Evolutionary conservation across 345 rosid genomes (phyloP), one percentile per base, ranked within the genome.

Genomic region (Populus alba): DNA sequence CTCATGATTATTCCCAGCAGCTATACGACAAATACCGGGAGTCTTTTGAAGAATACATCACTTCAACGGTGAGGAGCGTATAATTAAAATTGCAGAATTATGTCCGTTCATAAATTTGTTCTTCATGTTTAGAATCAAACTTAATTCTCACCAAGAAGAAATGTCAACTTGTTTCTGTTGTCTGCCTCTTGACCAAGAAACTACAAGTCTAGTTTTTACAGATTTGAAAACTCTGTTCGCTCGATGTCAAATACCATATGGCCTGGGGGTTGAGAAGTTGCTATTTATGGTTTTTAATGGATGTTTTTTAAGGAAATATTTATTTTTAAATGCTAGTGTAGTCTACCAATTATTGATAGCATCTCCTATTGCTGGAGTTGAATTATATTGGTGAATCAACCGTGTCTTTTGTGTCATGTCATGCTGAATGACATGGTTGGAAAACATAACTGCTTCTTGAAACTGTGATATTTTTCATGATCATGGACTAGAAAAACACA

Each of bases 1-100:
- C 85, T 12, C 86, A 84, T 33, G 83, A 81, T 67, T 87, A 81
- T 71, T 85, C 87, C 29, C 81, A 66, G 49, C 79, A 80, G 75
- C 77, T 81, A 29, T 87, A 83, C 71, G 68, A 74, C n/a, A 85
- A 83, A 73, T 83, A 81, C 75, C 37, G 12, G 16, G 78, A 81
- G 61, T 79, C 81, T 7, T 78, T 87, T 15, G 71, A 31, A 62
- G 81, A 83, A 20, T 81, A 87, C 31, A 79, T 80, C 33, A 69
- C 41, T n/a, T 78, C 82, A 29, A 59, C 20, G 27, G 84, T 86
- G 63, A 78, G 81, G 38, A 43, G 55, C 12, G 29, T 70, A n/a
- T 57, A 69, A 31, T 18, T 22, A 41, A 69, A 27, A 18, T 29
- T 73, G 17, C 27, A 17, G 22, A 18, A 39, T 51, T 25, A 18